Conservation (phyloP, 371 early-diverging fungal genomes). For the Mucor ambiguus region DNA sequence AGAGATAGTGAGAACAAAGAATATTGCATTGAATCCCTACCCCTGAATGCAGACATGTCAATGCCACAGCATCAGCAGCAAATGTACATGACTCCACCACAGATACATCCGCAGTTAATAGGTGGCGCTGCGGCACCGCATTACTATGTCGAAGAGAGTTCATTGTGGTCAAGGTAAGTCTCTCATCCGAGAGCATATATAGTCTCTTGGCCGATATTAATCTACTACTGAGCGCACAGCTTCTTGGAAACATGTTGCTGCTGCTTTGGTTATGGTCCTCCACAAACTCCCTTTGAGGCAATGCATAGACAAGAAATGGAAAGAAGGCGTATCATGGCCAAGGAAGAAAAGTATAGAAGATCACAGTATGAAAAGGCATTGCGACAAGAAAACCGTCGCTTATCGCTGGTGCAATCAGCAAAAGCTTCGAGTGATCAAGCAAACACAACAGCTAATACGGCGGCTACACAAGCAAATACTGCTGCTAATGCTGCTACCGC, state of each 20-base stretch:
- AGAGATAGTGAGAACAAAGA: not conserved
- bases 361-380: conserved; percentile 7
- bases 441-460: not conserved
- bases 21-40: not conserved
- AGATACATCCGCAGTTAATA: not conserved
- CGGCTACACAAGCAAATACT: not conserved
- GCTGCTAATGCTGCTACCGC: not conserved
- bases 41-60: conserved; percentile 1
- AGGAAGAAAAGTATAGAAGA: conserved; percentile 13
- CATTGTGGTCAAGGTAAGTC: not conserved
- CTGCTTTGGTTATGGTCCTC: conserved; percentile 13
- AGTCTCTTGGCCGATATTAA: too few species aligned
- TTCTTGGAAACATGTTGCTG: conserved; percentile 16
- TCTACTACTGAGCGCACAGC: not conserved
- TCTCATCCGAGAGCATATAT: not conserved
- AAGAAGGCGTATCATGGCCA: conserved; percentile 5
- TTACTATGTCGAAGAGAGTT: not conserved
- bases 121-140: not conserved
- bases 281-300: conserved; percentile 9
- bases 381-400: conserved; percentile 10
- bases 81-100: conserved; percentile 3
- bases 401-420: not conserved
- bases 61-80: not conserved
- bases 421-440: not conserved
- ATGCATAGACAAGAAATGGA: conserved; percentile 7